A percentile compares a stretch with the other conserved stretches of the same genome.
phyloP scores from a whole-genome alignment of 2,329 filamentous ascomycete species.

The Pestalotiopsis sp. region DNA sequence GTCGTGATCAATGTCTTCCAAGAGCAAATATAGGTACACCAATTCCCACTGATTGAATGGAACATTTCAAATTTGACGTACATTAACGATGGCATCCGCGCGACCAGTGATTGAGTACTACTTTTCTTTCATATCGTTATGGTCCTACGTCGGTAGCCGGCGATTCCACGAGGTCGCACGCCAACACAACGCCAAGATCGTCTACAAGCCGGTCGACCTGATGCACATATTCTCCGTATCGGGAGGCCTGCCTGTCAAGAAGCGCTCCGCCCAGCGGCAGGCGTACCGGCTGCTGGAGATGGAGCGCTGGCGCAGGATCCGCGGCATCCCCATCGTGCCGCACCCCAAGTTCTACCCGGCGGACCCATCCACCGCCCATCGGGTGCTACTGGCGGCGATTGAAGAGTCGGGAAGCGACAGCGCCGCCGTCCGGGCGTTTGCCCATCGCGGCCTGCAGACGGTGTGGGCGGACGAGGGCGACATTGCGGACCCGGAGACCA shows the following conservation, averaged over 20 bases:
- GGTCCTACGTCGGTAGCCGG: slow-evolving; percentile 33
- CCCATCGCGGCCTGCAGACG: not conserved
- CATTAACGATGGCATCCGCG: not conserved
- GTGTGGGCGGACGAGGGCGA: slow-evolving; percentile 19
- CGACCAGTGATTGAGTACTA: slow-evolving; percentile 28
- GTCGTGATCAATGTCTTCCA: not conserved
- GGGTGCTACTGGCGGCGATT: slow-evolving; percentile 27
- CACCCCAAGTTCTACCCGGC: slow-evolving; percentile 26
- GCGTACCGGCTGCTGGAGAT: slow-evolving; percentile 30
- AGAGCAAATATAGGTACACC: not conserved
- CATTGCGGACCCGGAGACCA: slow-evolving; percentile 17
- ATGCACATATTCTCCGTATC: slow-evolving; percentile 34
- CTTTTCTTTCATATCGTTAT: slow-evolving; percentile 34
- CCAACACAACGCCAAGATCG: slow-evolving; percentile 25
- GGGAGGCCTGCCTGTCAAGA: slow-evolving; percentile 34
- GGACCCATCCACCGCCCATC: slow-evolving; percentile 32
- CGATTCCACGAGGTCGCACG: slow-evolving; percentile 25
- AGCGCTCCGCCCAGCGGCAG: slow-evolving; percentile 31
- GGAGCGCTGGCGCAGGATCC: slow-evolving; percentile 29
- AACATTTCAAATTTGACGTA: not conserved
- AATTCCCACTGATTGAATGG: not conserved
- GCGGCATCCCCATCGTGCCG: slow-evolving; percentile 28
- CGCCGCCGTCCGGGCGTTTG: not conserved
- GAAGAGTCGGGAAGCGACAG: slow-evolving; percentile 4
- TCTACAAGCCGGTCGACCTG: slow-evolving; percentile 33